Evolutionary conservation across 2,329 filamentous ascomycete genomes (phyloP).

Genomic region (Emergomyces africanus): DNA sequence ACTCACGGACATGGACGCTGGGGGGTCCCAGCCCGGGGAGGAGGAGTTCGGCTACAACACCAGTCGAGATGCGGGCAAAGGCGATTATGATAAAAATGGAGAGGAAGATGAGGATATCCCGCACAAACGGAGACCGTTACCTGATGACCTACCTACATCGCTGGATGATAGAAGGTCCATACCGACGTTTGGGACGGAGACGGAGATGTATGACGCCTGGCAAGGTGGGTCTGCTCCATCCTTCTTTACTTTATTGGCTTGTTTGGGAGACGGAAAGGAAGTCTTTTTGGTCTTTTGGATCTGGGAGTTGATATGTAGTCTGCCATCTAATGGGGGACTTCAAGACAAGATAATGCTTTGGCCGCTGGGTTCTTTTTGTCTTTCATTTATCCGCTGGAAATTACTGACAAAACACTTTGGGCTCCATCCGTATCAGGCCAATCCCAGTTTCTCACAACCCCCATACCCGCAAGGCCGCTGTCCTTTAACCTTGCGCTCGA

Average conservation of each 20-base stretch:
- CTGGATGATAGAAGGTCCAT: slow-evolving; percentile 73
- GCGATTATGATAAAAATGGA: neutral
- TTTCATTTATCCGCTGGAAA: neutral
- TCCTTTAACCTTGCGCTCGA: slow-evolving; percentile 77
- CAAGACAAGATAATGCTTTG: neutral
- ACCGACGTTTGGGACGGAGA: slow-evolving; percentile 60
- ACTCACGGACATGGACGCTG: slow-evolving; percentile 22
- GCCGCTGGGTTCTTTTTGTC: neutral
- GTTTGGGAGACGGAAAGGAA: neutral
- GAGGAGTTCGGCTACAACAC: slow-evolving; percentile 8
- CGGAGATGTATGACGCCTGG: slow-evolving; percentile 98
- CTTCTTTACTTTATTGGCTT: neutral
- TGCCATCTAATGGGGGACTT: neutral
- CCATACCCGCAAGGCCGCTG: slow-evolving; percentile 70
- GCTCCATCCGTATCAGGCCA: slow-evolving; percentile 49
- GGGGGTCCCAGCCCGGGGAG: slow-evolving; percentile 20
- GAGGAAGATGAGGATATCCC: neutral
- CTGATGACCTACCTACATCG: slow-evolving; percentile 76
- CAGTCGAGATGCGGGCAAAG: neutral
- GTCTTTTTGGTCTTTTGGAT: neutral
- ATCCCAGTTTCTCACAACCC: slow-evolving; percentile 86
- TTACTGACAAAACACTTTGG: neutral
- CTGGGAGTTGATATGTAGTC: neutral
- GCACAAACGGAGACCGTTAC: slow-evolving; percentile 41
- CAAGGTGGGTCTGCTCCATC: slow-evolving; percentile 51